These are phyloP conservation scores for Penicillium simplicissimum DNA, from an alignment of 495 filamentous ascomycete genomes.

Conservation along the genomic window DNA sequence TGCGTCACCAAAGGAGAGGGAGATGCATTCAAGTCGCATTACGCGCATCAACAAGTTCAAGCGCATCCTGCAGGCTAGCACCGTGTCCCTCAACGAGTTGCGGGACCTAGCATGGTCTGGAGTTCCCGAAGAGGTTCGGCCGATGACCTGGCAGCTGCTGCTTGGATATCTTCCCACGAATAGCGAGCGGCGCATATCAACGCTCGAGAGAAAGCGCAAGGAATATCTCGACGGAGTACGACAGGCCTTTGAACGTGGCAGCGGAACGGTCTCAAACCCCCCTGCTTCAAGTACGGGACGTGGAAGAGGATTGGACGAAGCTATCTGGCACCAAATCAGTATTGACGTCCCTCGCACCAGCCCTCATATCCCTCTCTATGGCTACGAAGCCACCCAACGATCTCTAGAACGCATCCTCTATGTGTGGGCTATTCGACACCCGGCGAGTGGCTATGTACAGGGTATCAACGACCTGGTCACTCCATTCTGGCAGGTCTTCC, in stretches of 20 bases:
- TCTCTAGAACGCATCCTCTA: slow-evolving; percentile 94
- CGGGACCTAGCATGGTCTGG: slow-evolving; percentile 89
- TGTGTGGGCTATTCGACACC: slow-evolving; percentile 96
- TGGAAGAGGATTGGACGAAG: slow-evolving; percentile 82
- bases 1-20: slow-evolving; percentile 80
- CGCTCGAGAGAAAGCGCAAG: slow-evolving; percentile 91
- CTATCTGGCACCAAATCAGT: slow-evolving; percentile 97
- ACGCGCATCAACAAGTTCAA: slow-evolving; percentile 99
- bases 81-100: slow-evolving; percentile 81
- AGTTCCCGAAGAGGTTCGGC: slow-evolving; percentile 89
- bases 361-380: slow-evolving; percentile 90
- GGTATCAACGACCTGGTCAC: slow-evolving; percentile 98
- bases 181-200: slow-evolving; percentile 85
- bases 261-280: slow-evolving; percentile 32
- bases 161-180: slow-evolving; percentile 95
- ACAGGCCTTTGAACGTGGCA: slow-evolving; percentile 85
- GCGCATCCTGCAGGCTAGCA: slow-evolving; percentile 84
- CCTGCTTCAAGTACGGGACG: slow-evolving; percentile 47
- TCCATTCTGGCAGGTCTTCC: slow-evolving; percentile 96
- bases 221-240: slow-evolving; percentile 96
- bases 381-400: slow-evolving; percentile 93
- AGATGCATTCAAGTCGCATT: slow-evolving; percentile 83
- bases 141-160: slow-evolving; percentile 97
- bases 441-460: slow-evolving; percentile 95
- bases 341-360: slow-evolving; percentile 98